Base-by-base conservation (phyloP, 306 rosid genomes). In the Dryas alaskensis region DNA sequence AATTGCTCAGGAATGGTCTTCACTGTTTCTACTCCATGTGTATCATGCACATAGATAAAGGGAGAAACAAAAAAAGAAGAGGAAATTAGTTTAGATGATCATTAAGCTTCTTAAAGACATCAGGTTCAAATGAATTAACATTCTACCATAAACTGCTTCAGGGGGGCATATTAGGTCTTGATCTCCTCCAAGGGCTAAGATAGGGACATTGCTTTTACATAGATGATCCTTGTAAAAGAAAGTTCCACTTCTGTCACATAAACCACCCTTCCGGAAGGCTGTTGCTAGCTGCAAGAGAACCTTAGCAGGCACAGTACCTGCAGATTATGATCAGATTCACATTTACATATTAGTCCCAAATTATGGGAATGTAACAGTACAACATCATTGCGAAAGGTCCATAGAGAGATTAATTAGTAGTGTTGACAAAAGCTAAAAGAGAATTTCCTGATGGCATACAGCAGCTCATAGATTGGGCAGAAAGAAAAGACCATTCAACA, bases 181-280 rank as follows among this genome's bases (percentile, higher is more conserved):
- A 76, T 93, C 98, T 78, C 98, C 98, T 0, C 94, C 98, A 61
- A 93, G 72, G 7, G 96, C 96, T 55, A 93, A 81, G 46, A 93
- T 68, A 46, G 97, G 98, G 67, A 93, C 85, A 50, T 81, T 83
- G 84, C 80, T 86, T 83, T 85, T 81, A 79, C 39, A 53, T 44
- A 93, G 78, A 84, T 93, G 86, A 42, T 89, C 89, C 85, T 88
- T 89, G 87, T 89, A 93, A 43, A 64, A 72, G 86, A 91, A 87
- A 11, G 79, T 74, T 27, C 96, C 90, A 25, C 75, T 89, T 78
- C 98, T 79, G 74, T 93, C 87, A 3, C 88, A 66, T 74, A 93
- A 85, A 76, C 98, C 97, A 7, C 94, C 90, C 55, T 88, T 76
- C 4, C 80, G 65, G 54, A 93, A 86, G 72, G 70, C 89, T 22